Evolutionary conservation across 208 protist species (phyloP).

Genomic region (Angomonas deanei): DNA sequence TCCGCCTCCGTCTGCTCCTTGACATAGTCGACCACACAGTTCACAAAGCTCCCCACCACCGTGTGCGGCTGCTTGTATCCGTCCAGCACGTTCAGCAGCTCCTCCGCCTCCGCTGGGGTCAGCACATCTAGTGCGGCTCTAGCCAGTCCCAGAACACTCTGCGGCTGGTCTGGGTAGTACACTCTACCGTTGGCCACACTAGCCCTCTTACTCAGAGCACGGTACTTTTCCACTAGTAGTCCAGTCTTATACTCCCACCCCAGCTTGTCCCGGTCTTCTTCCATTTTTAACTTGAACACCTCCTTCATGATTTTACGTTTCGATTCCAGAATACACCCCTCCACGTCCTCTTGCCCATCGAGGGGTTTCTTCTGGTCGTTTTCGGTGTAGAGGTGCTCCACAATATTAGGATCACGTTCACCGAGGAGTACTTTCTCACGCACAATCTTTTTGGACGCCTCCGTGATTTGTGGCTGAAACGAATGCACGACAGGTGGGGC

Average conservation of each 20-base stretch:
- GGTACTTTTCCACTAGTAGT: slow-evolving; percentile 57
- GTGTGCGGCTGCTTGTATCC: slow-evolving; percentile 24
- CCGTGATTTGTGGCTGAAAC: slow-evolving; percentile 39
- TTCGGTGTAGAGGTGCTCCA: slow-evolving; percentile 23
- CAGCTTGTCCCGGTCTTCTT: slow-evolving; percentile 22
- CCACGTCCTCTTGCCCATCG: slow-evolving; percentile 12
- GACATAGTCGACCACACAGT: slow-evolving; percentile 19
- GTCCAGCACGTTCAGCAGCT: slow-evolving; percentile 43
- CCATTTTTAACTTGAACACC: slow-evolving; percentile 16
- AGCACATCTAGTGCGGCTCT: slow-evolving; percentile 50
- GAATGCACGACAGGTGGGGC: neutral
- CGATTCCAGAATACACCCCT: slow-evolving; percentile 17
- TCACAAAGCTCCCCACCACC: slow-evolving; percentile 41
- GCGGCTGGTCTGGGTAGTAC: slow-evolving; percentile 25
- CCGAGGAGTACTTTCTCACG: slow-evolving; percentile 27
- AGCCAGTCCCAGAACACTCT: slow-evolving; percentile 40
- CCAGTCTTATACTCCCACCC: slow-evolving; percentile 32
- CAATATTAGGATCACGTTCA: slow-evolving; percentile 38
- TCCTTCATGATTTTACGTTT: slow-evolving; percentile 19
- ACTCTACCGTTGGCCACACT: slow-evolving; percentile 8
- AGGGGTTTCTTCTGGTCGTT: slow-evolving; percentile 10
- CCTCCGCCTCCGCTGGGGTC: slow-evolving; percentile 51
- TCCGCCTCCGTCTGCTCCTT: neutral
- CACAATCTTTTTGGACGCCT: slow-evolving; percentile 54
- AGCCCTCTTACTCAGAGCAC: slow-evolving; percentile 22